These are phyloP conservation scores for Lepidium africanum DNA, from an alignment of 345 rosid genomes.

Conservation along the genomic window DNA sequence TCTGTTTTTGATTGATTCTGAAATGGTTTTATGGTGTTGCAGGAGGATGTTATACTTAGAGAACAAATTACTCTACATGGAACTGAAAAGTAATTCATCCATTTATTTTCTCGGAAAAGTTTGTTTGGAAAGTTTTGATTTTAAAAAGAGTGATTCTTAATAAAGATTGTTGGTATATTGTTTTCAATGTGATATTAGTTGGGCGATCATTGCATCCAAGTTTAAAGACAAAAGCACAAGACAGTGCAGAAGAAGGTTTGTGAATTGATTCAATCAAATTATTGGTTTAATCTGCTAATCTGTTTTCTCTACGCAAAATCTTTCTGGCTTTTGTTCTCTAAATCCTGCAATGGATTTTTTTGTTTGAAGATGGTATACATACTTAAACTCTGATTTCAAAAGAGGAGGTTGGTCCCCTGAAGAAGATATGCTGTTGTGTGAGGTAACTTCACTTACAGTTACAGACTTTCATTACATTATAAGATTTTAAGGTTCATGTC, in stretches of 20 bases:
- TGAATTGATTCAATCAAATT: conserved; percentile 4
- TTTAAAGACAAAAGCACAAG: conserved; percentile 94
- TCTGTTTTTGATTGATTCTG: conserved; percentile 11
- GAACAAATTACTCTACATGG: conserved; percentile 81
- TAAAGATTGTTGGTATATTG: not conserved
- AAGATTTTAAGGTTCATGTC: not conserved
- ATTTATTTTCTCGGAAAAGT: not conserved
- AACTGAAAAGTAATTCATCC: conserved; percentile 64
- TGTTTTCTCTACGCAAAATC: not conserved
- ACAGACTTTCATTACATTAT: conserved; percentile 6
- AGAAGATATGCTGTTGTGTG: conserved; percentile 87
- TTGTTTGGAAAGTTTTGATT: not conserved
- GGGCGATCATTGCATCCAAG: conserved; percentile 88
- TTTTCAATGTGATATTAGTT: conserved; percentile 37
- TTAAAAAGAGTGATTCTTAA: not conserved
- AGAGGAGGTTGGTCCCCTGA: conserved; percentile 98
- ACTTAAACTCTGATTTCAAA: conserved; percentile 91
- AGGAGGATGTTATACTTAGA: conserved; percentile 90
- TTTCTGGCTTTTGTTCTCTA: not conserved
- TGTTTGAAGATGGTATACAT: conserved; percentile 80
- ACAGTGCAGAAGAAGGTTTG: conserved; percentile 93
- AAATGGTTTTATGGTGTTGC: conserved; percentile 31
- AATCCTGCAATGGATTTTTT: not conserved
- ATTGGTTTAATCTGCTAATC: not conserved
- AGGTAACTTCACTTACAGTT: conserved; percentile 38